Conservation (phyloP, 331 rosid genomes). For the Cydonia oblonga region DNA sequence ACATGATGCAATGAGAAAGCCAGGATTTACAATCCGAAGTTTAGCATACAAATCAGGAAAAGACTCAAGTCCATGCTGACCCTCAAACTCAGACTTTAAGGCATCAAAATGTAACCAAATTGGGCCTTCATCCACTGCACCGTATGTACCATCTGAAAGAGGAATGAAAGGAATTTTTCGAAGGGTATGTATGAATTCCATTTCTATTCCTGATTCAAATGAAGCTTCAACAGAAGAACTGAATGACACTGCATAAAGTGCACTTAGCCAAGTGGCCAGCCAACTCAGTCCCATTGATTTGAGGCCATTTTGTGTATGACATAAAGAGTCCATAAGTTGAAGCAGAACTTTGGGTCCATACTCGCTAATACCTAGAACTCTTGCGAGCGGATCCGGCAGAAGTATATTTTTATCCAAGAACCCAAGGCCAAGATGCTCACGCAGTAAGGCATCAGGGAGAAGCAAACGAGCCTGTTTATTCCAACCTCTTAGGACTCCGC, state of each 20-base stretch:
- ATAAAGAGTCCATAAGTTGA: constrained; percentile 44
- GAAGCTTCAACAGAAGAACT: constrained; percentile 34
- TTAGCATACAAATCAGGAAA: constrained; percentile 63
- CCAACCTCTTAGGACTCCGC: constrained; percentile 87
- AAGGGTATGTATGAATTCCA: constrained; percentile 35
- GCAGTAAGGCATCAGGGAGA: constrained; percentile 55
- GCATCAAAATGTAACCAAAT: constrained; percentile 73
- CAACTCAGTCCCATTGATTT: constrained; percentile 56
- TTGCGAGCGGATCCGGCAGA: constrained; percentile 58
- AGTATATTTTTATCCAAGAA: constrained; percentile 54
- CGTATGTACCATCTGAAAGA: constrained; percentile 77
- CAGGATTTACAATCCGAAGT: constrained; percentile 64
- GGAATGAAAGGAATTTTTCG: constrained; percentile 55
- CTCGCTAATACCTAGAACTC: constrained; percentile 69
- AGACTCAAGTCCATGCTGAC: constrained; percentile 47
- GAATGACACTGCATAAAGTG: constrained; percentile 35
- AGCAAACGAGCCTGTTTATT: constrained; percentile 54
- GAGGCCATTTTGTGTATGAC: constrained; percentile 32
- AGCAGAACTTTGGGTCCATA: constrained; percentile 68
- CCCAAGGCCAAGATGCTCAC: constrained; percentile 72
- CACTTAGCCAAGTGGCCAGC: constrained; percentile 62
- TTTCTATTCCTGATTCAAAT: constrained; percentile 27
- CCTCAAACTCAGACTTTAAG: constrained; percentile 31
- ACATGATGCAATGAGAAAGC: constrained; percentile 44
- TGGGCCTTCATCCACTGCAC: constrained; percentile 62